Evolutionary conservation across 1,284 basidiomycete genomes (phyloP).

Genomic region (Singerocomus rubriflavus): DNA sequence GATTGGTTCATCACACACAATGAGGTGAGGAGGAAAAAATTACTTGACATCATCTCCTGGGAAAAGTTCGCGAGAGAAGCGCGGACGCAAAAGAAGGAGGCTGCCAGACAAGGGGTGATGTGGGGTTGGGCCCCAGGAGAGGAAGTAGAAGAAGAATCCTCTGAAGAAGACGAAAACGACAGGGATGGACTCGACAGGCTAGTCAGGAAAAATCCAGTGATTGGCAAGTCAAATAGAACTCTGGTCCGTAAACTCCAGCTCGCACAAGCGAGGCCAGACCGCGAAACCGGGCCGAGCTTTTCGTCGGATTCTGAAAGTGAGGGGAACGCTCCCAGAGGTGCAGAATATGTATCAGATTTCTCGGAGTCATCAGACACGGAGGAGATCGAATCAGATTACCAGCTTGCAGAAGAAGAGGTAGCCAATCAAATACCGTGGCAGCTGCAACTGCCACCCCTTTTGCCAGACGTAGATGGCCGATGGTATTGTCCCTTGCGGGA

Average conservation of each 20-base stretch:
- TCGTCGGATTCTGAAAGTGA: constrained; percentile 26
- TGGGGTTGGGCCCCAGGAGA: constrained; percentile 31
- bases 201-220: constrained; percentile 27
- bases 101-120: constrained; percentile 18
- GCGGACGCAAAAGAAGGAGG: constrained; percentile 30
- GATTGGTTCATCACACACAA: constrained; percentile 52
- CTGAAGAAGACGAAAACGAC: constrained; percentile 9
- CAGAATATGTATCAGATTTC: constrained; percentile 50
- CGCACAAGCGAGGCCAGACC: constrained; percentile 22
- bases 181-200: constrained; percentile 8
- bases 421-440: constrained; percentile 29
- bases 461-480: constrained; percentile 35
- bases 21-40: constrained; percentile 25
- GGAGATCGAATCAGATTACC: constrained; percentile 36
- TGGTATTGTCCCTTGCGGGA: constrained; percentile 30
- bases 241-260: constrained; percentile 25
- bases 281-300: constrained; percentile 5
- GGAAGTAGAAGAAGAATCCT: constrained; percentile 3
- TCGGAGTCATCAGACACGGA: constrained; percentile 43
- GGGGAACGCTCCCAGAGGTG: constrained; percentile 19
- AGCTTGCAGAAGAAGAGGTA: constrained; percentile 6
- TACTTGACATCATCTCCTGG: constrained; percentile 46
- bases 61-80: constrained; percentile 39
- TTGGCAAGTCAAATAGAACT: constrained; percentile 21
- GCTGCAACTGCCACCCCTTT: constrained; percentile 30